These are phyloP conservation scores for Chaetomium olivaceum DNA, from an alignment of 2,329 filamentous ascomycete genomes.

Conservation along the genomic window DNA sequence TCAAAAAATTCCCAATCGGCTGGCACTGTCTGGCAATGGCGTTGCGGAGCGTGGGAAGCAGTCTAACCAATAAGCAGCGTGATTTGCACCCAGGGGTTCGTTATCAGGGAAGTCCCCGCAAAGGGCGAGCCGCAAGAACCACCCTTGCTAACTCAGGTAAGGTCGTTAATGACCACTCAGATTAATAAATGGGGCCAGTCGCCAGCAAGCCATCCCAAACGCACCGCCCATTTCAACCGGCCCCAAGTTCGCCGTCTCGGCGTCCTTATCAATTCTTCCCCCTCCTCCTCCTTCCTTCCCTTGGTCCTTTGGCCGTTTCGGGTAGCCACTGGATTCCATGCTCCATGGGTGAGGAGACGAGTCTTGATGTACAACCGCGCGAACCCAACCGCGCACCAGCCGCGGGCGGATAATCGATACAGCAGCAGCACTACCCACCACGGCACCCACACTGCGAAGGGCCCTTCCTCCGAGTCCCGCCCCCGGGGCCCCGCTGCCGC, in stretches of 20 bases:
- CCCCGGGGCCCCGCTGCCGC: conserved; percentile 17
- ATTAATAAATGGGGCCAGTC: too few species aligned
- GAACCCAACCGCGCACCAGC: conserved; percentile 31
- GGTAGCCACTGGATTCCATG: conserved; percentile 12
- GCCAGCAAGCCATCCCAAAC: not conserved
- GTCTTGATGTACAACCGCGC: conserved; percentile 34
- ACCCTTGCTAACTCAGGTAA: not conserved
- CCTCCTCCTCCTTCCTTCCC: not conserved
- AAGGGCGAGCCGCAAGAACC: not conserved
- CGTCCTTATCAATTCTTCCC: not conserved
- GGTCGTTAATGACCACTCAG: too few species aligned
- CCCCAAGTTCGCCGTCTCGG: not conserved
- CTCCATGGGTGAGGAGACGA: conserved; percentile 29
- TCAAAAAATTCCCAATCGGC: conserved; percentile 18
- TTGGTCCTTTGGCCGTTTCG: not conserved
- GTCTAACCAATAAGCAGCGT: not conserved
- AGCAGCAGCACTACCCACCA: conserved; percentile 13
- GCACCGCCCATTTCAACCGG: conserved; percentile 15
- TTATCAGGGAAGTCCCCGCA: conserved; percentile 10
- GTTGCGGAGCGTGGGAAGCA: not conserved
- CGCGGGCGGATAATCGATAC: conserved; percentile 27
- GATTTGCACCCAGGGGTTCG: not conserved
- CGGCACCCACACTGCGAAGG: conserved; percentile 12
- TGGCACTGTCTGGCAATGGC: not conserved
- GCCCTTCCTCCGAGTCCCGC: conserved; percentile 16